A percentile compares a stretch with the other conserved stretches of the same genome.
These are phyloP conservation scores for Hamamelis virginiana DNA, from an alignment of 164 flowering plant species.

Conservation along the genomic window DNA sequence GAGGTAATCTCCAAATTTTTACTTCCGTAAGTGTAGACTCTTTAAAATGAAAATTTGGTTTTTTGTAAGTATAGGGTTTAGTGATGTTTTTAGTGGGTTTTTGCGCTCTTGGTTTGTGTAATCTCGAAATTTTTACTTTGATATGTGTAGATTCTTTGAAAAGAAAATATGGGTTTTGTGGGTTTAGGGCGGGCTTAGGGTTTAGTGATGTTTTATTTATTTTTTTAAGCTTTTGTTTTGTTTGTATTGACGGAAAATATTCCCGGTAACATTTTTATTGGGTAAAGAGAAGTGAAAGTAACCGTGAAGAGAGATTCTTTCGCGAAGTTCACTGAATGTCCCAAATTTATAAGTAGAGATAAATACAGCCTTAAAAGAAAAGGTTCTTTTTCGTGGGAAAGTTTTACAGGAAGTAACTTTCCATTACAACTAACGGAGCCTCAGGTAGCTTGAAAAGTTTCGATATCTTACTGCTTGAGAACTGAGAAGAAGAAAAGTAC, in stretches of 20 bases:
- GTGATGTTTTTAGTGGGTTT: not conserved
- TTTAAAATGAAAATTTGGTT: not conserved
- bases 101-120: too few species aligned
- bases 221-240: not conserved
- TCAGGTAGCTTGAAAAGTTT: too few species aligned
- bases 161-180: too few species aligned
- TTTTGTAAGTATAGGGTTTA: not conserved
- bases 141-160: too few species aligned
- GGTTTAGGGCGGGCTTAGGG: too few species aligned
- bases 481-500: not conserved
- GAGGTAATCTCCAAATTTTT: conserved; percentile 49
- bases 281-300: not conserved
- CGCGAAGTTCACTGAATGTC: not conserved
- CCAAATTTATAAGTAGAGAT: too few species aligned
- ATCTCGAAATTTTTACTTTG: too few species aligned
- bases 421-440: too few species aligned
- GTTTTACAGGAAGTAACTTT: too few species aligned
- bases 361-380: too few species aligned
- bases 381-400: too few species aligned
- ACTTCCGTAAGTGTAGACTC: not conserved
- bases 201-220: not conserved
- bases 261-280: not conserved
- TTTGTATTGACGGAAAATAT: not conserved
- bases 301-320: not conserved
- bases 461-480: too few species aligned